These are phyloP conservation scores for Pleurotus salmoneostramineus DNA, from an alignment of 768 basidiomycete species.

Conservation along the genomic window DNA sequence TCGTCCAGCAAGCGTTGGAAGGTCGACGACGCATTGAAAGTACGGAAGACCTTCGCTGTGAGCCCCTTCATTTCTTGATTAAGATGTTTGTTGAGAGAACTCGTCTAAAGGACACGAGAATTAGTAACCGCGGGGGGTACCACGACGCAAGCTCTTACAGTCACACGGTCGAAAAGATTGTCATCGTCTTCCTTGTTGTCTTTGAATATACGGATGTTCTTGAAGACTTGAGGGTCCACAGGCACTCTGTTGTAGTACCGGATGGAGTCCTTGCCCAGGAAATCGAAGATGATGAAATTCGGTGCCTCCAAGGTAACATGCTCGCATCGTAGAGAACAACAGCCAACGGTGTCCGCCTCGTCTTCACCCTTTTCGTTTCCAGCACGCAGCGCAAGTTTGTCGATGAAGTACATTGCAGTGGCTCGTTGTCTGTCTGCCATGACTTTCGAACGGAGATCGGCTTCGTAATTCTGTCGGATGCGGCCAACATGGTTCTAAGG, in stretches of 20 bases:
- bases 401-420: slow-evolving; percentile 99
- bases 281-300: slow-evolving; percentile 90
- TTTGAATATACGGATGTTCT: slow-evolving; percentile 97
- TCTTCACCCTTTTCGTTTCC: slow-evolving; percentile 99
- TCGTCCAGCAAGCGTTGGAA: slow-evolving; percentile 90
- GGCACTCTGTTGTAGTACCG: slow-evolving; percentile 91
- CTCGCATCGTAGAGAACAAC: slow-evolving; percentile 95
- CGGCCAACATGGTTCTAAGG: slow-evolving; percentile 82
- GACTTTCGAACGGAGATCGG: slow-evolving; percentile 82
- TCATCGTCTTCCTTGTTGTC: slow-evolving; percentile 86
- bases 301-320: slow-evolving; percentile 92
- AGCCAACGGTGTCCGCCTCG: slow-evolving; percentile 98
- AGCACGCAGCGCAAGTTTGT: slow-evolving; percentile 93
- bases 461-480: slow-evolving; percentile 85
- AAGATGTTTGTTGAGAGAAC: slow-evolving; percentile 86
- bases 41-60: slow-evolving; percentile 99
- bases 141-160: slow-evolving; percentile 47
- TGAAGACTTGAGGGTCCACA: slow-evolving; percentile 92
- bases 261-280: slow-evolving; percentile 98
- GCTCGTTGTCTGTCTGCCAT: slow-evolving; percentile 96
- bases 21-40: slow-evolving; percentile 95
- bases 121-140: slow-evolving; percentile 1
- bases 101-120: slow-evolving; percentile 49
- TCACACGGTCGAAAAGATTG: slow-evolving; percentile 91
- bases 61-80: slow-evolving; percentile 94